Conservation (phyloP, 2,329 filamentous ascomycete species). For the Fusarium protoensiforme region DNA sequence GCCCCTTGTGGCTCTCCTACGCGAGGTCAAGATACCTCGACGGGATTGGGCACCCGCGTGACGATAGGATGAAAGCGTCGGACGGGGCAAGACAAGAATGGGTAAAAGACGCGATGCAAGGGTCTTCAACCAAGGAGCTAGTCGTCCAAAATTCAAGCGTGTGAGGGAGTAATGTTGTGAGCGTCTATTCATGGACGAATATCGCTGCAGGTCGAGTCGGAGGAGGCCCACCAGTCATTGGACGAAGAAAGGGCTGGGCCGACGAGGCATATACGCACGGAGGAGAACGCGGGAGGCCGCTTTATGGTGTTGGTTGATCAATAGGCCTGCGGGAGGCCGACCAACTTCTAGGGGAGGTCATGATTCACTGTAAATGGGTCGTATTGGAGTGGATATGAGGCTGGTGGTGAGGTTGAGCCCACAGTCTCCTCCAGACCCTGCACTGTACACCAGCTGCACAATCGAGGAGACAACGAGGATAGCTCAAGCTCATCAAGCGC, state of each 20-base stretch:
- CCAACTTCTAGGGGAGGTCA: not conserved
- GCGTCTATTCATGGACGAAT: not conserved
- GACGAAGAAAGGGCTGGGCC: not conserved
- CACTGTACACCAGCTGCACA: not conserved
- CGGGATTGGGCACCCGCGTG: not conserved
- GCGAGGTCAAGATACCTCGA: not conserved
- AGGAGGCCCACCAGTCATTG: conserved; percentile 7
- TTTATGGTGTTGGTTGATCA: not conserved
- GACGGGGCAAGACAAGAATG: not conserved
- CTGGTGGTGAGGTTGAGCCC: not conserved
- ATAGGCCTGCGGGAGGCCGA: not conserved
- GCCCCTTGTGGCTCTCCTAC: not conserved
- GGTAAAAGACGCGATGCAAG: not conserved
- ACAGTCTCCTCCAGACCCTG: not conserved
- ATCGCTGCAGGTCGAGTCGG: not conserved
- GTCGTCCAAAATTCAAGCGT: not conserved
- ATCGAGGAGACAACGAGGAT: not conserved
- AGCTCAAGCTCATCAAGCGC: not conserved
- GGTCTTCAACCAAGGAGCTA: not conserved
- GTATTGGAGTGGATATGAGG: not conserved
- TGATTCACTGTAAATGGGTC: conserved; percentile 19
- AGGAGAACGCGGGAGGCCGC: not conserved
- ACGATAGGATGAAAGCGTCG: not conserved
- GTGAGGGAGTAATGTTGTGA: not conserved
- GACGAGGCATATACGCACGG: not conserved